Percentiles rank a stretch among this genome's conserved stretches.
Evolutionary conservation across 164 flowering plant species (phyloP).

Genomic region (Vitis amurensis): DNA sequence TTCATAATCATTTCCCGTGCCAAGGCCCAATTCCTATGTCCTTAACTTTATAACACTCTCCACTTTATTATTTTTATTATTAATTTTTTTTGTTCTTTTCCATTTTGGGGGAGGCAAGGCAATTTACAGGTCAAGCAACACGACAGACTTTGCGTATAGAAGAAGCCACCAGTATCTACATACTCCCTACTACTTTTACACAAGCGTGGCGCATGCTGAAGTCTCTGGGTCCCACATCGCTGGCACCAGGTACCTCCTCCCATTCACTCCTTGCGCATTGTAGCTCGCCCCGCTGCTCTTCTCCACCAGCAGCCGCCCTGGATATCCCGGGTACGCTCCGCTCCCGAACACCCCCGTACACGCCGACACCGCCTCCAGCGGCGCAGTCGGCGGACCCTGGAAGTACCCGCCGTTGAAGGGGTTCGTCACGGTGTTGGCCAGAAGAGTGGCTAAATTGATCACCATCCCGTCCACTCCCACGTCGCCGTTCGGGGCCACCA

Average conservation of each 20-base stretch:
- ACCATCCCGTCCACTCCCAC: constrained; percentile 90
- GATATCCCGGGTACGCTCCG: constrained; percentile 81
- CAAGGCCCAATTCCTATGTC: too few species aligned
- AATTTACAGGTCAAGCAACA: constrained; percentile 13
- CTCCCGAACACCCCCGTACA: constrained; percentile 74
- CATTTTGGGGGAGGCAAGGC: not conserved
- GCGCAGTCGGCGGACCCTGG: constrained; percentile 69
- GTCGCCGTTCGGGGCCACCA: constrained; percentile 75
- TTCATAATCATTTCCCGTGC: too few species aligned
- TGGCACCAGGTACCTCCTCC: constrained; percentile 65
- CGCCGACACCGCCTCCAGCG: constrained; percentile 79
- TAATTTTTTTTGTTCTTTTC: not conserved
- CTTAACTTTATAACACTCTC: too few species aligned
- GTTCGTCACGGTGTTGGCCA: constrained; percentile 81
- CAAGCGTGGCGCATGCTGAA: constrained; percentile 52
- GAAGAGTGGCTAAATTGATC: constrained; percentile 66
- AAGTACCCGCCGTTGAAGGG: constrained; percentile 69
- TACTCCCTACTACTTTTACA: constrained; percentile 21
- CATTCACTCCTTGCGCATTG: constrained; percentile 68
- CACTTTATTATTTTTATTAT: not conserved
- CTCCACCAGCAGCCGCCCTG: constrained; percentile 62
- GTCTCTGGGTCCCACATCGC: constrained; percentile 87
- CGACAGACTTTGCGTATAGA: constrained; percentile 6
- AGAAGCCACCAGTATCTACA: not conserved
- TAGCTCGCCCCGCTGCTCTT: constrained; percentile 65